Evolutionary conservation across 768 basidiomycete species (phyloP).

Genomic region (Amanita thiersii): DNA sequence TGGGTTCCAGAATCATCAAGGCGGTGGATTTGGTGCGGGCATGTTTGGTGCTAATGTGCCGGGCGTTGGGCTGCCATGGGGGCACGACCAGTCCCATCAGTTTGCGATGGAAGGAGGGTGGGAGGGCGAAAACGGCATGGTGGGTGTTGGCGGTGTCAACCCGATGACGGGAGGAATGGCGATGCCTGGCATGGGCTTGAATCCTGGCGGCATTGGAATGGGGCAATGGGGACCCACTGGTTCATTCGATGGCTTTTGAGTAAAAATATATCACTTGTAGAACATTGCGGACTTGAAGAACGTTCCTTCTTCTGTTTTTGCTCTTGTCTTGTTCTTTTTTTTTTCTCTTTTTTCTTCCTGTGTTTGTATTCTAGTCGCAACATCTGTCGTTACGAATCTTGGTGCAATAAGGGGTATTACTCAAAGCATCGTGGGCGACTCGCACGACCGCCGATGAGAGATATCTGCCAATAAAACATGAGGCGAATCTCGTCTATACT

Average conservation of each 20-base stretch:
- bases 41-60: conserved; percentile 26
- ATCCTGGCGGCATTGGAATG: conserved; percentile 31
- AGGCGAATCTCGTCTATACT: no score
- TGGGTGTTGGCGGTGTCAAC: conserved; percentile 26
- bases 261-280: not conserved
- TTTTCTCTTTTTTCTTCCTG: no score
- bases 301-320: no score
- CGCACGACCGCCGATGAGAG: no score
- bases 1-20: conserved; percentile 10
- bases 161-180: conserved; percentile 32
- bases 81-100: conserved; percentile 21
- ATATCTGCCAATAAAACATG: no score
- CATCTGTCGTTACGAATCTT: no score
- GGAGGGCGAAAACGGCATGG: conserved; percentile 26
- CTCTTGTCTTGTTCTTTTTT: no score
- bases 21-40: conserved; percentile 14
- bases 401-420: no score
- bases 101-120: conserved; percentile 23
- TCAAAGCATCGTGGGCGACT: no score
- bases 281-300: no score
- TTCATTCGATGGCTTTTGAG: conserved; percentile 6
- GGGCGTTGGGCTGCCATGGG: conserved; percentile 25
- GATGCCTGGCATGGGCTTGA: conserved; percentile 38
- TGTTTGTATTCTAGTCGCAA: no score
- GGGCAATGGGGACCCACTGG: conserved; percentile 27